phyloP scores from a whole-genome alignment of 1,284 basidiomycete genomes.

The Microbotryomycetes sp. region DNA sequence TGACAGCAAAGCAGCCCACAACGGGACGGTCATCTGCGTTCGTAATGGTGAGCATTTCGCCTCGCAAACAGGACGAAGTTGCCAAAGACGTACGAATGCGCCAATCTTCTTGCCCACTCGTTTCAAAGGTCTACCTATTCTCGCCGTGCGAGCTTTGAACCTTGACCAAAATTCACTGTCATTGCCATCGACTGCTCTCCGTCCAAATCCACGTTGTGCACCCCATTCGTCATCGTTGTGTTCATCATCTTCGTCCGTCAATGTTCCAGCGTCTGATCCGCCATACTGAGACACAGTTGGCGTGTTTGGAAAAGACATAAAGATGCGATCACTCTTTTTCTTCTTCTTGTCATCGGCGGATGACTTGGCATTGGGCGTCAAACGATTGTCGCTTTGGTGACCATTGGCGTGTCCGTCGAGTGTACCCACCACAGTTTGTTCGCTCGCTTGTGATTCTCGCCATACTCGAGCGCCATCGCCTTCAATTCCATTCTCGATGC shows the following conservation, averaged over 20 bases:
- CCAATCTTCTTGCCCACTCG: constrained; percentile 20
- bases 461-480: neutral
- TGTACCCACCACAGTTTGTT: neutral
- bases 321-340: constrained; percentile 22
- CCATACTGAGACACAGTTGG: constrained; percentile 19
- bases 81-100: constrained; percentile 35
- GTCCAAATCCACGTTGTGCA: constrained; percentile 9
- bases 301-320: constrained; percentile 36
- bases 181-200: constrained; percentile 12
- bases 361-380: neutral
- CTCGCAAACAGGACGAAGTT: neutral
- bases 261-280: constrained; percentile 21
- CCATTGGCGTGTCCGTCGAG: neutral
- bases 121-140: constrained; percentile 25
- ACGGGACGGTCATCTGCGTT: constrained; percentile 40
- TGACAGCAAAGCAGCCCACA: constrained; percentile 44
- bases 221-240: constrained; percentile 31
- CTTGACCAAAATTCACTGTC: constrained; percentile 1
- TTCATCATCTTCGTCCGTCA: constrained; percentile 29
- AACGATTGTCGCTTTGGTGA: neutral
- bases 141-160: constrained; percentile 7
- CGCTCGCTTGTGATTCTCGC: neutral
- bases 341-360: neutral
- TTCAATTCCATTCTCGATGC: constrained; percentile 4
- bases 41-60: constrained; percentile 7